These are phyloP conservation scores for Venturia pyrina DNA, from an alignment of 2,329 filamentous ascomycete species.

Conservation along the genomic window DNA sequence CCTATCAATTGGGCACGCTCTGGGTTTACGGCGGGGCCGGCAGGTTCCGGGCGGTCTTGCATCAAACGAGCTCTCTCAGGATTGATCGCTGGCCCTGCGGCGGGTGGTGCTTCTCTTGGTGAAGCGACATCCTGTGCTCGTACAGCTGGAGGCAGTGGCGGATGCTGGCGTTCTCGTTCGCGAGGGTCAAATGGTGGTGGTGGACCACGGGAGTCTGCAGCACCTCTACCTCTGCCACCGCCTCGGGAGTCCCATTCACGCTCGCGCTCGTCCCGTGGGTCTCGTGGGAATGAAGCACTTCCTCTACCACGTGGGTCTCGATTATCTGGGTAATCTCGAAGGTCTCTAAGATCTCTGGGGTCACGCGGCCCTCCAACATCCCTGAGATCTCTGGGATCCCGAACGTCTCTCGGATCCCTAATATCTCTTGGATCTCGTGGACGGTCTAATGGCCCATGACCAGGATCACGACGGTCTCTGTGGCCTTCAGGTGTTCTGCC, in stretches of 20 bases:
- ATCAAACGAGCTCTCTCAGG: constrained; percentile 10
- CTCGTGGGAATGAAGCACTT: background rate
- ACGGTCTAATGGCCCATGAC: constrained; percentile 21
- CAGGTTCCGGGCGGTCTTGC: constrained; percentile 15
- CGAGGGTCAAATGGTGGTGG: background rate
- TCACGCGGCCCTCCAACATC: constrained; percentile 26
- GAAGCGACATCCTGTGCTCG: background rate
- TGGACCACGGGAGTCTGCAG: background rate
- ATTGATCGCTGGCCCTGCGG: constrained; percentile 10
- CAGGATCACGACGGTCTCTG: constrained; percentile 22
- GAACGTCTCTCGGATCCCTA: constrained; percentile 15
- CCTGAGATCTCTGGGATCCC: constrained; percentile 16
- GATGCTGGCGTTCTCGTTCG: constrained; percentile 3
- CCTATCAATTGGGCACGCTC: constrained; percentile 34
- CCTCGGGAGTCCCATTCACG: background rate
- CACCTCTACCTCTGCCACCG: background rate
- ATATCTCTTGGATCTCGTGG: constrained; percentile 27
- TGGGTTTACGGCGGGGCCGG: constrained; percentile 29
- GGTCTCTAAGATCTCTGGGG: constrained; percentile 18
- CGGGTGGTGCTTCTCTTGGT: background rate
- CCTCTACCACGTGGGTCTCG: background rate
- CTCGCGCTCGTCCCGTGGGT: background rate
- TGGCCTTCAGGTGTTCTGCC: constrained; percentile 29
- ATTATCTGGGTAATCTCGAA: background rate
- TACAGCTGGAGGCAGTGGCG: background rate